These are phyloP conservation scores for Colletotrichum sp. DNA, from an alignment of 2,329 filamentous ascomycete species.

Conservation along the genomic window DNA sequence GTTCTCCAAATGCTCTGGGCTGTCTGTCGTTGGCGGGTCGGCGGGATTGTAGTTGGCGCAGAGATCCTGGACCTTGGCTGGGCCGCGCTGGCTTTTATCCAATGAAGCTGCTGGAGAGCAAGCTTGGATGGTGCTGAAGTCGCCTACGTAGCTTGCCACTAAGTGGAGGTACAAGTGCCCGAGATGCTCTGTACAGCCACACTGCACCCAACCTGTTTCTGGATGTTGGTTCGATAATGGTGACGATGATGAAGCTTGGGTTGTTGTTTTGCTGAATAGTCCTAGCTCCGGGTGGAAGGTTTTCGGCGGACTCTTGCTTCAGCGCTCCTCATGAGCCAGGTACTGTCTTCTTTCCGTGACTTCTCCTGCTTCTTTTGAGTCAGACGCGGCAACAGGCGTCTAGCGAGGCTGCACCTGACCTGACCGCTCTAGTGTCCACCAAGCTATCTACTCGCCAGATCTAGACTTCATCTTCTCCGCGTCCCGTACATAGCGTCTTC, in stretches of 20 bases:
- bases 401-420: constrained; percentile 13
- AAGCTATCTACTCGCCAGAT: not conserved
- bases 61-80: not conserved
- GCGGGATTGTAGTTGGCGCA: not conserved
- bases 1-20: not conserved
- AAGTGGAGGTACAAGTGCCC: not conserved
- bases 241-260: not conserved
- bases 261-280: not conserved
- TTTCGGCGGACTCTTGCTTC: not conserved
- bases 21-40: not conserved
- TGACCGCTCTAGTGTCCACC: not conserved
- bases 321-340: not conserved
- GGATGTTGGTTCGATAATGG: not conserved
- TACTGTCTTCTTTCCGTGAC: not conserved
- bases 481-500: not conserved
- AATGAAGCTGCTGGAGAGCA: not conserved
- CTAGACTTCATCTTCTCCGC: not conserved
- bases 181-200: not conserved
- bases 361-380: not conserved
- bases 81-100: constrained; percentile 1
- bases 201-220: not conserved
- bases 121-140: not conserved
- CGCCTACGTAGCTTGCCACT: not conserved
- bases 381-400: not conserved
- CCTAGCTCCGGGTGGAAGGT: not conserved